Conservation (phyloP, 352 stramenopile species). For the Blastocystis sp. region DNA sequence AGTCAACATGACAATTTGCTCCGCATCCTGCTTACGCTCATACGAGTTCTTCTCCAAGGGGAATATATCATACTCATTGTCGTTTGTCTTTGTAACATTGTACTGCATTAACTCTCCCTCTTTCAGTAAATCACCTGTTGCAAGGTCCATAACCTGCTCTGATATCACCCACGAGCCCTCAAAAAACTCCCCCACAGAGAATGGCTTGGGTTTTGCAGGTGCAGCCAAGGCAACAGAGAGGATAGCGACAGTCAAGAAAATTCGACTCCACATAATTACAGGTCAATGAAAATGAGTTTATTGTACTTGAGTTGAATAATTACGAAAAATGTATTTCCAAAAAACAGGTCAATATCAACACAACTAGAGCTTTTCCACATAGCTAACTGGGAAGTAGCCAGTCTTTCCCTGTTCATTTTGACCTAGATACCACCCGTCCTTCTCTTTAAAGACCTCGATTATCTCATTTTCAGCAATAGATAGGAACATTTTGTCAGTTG, state of each 20-base stretch:
- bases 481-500: background rate
- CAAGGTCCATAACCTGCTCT: background rate
- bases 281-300: too few relatives aligned
- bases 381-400: background rate
- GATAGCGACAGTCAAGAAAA: background rate
- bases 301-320: background rate
- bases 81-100: slow-evolving; percentile 23
- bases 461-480: background rate
- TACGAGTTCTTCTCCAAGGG: background rate
- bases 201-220: background rate
- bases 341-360: background rate
- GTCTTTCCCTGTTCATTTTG: background rate
- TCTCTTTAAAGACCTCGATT: background rate
- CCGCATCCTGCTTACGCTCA: background rate
- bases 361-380: background rate
- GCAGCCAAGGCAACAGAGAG: background rate
- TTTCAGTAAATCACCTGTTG: background rate
- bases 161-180: background rate
- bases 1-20: background rate
- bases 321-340: background rate
- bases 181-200: background rate
- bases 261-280: background rate
- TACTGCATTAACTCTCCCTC: background rate
- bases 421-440: background rate
- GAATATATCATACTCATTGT: slow-evolving; percentile 18